Base-by-base conservation (phyloP, 768 basidiomycete species). In the Termitomyces sp. region DNA sequence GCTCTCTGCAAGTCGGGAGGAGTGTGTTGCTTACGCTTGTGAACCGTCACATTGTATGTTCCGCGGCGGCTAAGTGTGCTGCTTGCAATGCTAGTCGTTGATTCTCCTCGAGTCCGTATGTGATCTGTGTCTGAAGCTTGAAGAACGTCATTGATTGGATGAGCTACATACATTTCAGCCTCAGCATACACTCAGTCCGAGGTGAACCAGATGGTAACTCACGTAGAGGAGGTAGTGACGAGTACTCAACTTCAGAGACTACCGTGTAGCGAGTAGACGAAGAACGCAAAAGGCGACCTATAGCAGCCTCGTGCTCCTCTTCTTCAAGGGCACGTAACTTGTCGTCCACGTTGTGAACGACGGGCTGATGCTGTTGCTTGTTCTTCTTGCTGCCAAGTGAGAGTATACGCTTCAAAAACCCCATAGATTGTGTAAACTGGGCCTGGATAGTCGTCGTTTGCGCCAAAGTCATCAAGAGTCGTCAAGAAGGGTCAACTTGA, bases 31-130 rank as follows among this genome's bases (percentile, higher is more conserved):
- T 76, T 82, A 42, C 86, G 85, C 47, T 76, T 69, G 60, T 81
- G 85, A 22, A 92, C 75, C n/a, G 81, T 88, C 50, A 91, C 89
- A 39, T 79, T 84, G 66, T 88, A 92, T 22, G 82, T 86, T 18
- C 83, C 81, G 38, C 78, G 77, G 50, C 74, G 76, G 55, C 73
- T 79, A 15, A 75, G 67, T 53, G 69, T 80, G 53, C 76, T 68
- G 62, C 81, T 86, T 6, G 78, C 76, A 29, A 84, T 64, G 58
- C 83, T 85, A 16, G 74, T 64, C 3, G 79, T 76, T 7, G 85
- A 84, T 16, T 75, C 70, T 15, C 72, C 70, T 22, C 84, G 79
- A 5, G 70, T 73, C 52, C 76, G 73, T 13, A 80, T 62, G 23
- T 86, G 73, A 45, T 75, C 70, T 60, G 53, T 4, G 9, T 54